Base-by-base conservation (phyloP, 23 red algal genomes). In the Gracilaria caudata region DNA sequence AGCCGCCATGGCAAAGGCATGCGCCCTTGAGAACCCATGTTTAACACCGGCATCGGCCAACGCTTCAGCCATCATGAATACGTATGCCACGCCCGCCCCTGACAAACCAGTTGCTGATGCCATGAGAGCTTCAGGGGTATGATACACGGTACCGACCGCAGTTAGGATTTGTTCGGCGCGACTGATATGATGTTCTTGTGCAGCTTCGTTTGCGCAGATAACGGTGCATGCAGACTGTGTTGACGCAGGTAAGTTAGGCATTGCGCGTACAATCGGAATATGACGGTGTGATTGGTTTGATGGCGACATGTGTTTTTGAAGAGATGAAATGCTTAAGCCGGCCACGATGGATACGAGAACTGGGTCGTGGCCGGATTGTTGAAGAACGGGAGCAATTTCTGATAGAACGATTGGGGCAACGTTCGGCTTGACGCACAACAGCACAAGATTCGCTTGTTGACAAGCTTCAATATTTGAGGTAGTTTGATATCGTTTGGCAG, bases 31-130 rank as follows among this genome's bases (percentile, higher is more conserved):
- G 13, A 96, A 80, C 21, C 94, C 94, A 44, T 92, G 78, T 12
- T 73, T 49, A 8, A 96, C 94, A 56, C 66, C 94, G 30, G 83
- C 94, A 72, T 96, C 88, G 23, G 86, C 79, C 21, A 96, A 66
- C 20, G 94, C 94, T 58, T 96, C 94, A 20, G 91, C 71, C 46
- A 87, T 86, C 87, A 92, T 59, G 28, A 88, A 92, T 59, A 92
- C 78, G 54, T 77, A 96, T 14, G 94, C 87, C 11, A 90, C 78
- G 21, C 83, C 86, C 20, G 78, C 86, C 29, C 94, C 94, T 47
- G 89, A 83, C 12, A 92, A 44, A 33, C 78, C 94, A 74, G 80
- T 85, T 38, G 74, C 72, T 20, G 94, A 81, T 25, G 84, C 81
- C 29, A 92, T 41, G 19, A 92, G 80, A 28, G n/a, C 17, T 77